Evolutionary conservation across 495 filamentous ascomycete species (phyloP).

Genomic region (Aspergillus ellipticus): DNA sequence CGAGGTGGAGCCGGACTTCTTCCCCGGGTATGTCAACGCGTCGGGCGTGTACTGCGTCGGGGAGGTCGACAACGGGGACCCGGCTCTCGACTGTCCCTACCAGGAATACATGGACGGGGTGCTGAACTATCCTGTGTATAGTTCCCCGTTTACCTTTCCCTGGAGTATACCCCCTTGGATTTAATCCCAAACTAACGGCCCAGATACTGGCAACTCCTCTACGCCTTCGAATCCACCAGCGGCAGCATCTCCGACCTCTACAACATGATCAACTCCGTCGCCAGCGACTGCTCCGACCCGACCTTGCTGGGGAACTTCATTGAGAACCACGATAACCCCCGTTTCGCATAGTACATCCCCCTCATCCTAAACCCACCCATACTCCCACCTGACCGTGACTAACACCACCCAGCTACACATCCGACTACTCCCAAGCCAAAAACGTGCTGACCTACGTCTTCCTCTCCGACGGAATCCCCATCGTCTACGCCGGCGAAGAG

Average conservation of each 20-base stretch:
- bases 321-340: conserved; percentile 75
- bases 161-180: too few relatives aligned
- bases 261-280: conserved; percentile 54
- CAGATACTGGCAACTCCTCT: conserved; percentile 55
- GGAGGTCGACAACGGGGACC: conserved; percentile 64
- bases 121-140: conserved; percentile 59
- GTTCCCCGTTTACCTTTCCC: too few relatives aligned
- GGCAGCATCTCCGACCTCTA: conserved; percentile 58
- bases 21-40: conserved; percentile 56
- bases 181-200: not conserved
- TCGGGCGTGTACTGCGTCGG: conserved; percentile 70
- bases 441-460: conserved; percentile 1
- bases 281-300: conserved; percentile 52
- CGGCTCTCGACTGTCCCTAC: conserved; percentile 59
- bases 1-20: conserved; percentile 70
- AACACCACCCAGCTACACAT: not conserved
- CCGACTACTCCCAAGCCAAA: conserved; percentile 2
- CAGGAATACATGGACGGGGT: conserved; percentile 58
- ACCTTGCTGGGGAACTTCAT: conserved; percentile 68
- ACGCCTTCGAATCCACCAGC: conserved; percentile 57
- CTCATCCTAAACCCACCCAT: too few relatives aligned
- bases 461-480: conserved; percentile 1
- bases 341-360: conserved; percentile 54
- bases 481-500: conserved; percentile 5
- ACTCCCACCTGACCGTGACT: too few relatives aligned